Evolutionary conservation across 129 eudicot genomes (phyloP).

Genomic region (Flaveria robusta): DNA sequence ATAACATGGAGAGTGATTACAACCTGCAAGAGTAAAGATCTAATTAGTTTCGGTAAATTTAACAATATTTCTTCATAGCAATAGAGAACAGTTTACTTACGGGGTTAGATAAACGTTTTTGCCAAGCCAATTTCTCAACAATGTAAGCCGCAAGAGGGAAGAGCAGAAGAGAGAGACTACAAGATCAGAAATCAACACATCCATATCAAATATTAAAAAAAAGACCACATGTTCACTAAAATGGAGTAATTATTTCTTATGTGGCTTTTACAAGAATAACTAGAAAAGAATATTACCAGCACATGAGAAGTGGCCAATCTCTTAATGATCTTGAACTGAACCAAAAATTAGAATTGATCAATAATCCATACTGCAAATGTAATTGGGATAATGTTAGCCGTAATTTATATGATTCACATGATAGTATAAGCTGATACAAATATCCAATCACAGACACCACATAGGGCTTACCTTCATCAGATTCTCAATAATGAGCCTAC

Average conservation of each 20-base stretch:
- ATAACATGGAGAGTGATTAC: conserved; percentile 58
- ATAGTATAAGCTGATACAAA: conserved; percentile 5
- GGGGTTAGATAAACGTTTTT: conserved; percentile 54
- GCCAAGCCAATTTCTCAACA: conserved; percentile 76
- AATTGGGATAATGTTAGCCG: conserved; percentile 20
- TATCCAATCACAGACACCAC: background rate
- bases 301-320: conserved; percentile 98
- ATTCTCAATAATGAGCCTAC: conserved; percentile 93
- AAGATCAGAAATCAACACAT: conserved; percentile 12
- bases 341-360: conserved; percentile 88
- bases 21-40: conserved; percentile 48
- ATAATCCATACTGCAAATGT: conserved; percentile 83
- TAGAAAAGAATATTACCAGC: conserved; percentile 58
- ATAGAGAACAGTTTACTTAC: conserved; percentile 45
- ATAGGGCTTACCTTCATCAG: conserved; percentile 78
- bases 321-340: conserved; percentile 78
- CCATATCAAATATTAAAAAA: background rate
- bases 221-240: background rate
- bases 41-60: conserved; percentile 6
- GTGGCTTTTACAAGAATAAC: background rate
- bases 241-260: conserved; percentile 1
- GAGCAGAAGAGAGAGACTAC: conserved; percentile 69
- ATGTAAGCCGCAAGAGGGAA: conserved; percentile 78
- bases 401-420: background rate
- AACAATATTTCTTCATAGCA: conserved; percentile 8